Conservation (phyloP, 306 rosid genomes). For the Casuarina glauca region DNA sequence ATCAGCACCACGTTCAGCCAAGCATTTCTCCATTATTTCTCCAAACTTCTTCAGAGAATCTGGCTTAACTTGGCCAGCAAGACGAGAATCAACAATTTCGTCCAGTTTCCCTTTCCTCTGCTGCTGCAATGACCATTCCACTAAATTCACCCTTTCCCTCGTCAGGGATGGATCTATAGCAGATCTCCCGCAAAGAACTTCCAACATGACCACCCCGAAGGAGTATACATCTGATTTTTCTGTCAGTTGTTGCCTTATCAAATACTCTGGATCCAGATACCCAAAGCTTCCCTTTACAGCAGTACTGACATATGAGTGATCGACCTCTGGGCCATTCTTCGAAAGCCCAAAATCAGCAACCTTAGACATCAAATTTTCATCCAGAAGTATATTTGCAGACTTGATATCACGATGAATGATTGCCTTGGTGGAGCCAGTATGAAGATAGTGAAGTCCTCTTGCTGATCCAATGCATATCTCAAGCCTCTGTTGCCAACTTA, state of each 20-base stretch:
- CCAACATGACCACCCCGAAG: conserved; percentile 74
- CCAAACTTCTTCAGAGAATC: conserved; percentile 45
- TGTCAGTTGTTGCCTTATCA: conserved; percentile 57
- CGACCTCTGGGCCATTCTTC: conserved; percentile 61
- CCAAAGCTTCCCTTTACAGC: conserved; percentile 78
- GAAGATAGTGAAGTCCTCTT: conserved; percentile 76
- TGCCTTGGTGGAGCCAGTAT: conserved; percentile 61
- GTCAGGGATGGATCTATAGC: conserved; percentile 66
- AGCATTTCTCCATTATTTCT: conserved; percentile 54
- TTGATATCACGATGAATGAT: conserved; percentile 79
- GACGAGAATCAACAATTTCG: conserved; percentile 44
- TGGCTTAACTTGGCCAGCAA: conserved; percentile 37
- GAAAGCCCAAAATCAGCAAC: conserved; percentile 80
- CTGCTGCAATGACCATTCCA: conserved; percentile 54
- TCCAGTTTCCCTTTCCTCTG: conserved; percentile 34
- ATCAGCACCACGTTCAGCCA: conserved; percentile 47
- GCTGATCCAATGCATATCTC: conserved; percentile 80
- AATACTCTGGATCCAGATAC: conserved; percentile 77
- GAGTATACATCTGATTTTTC: conserved; percentile 78
- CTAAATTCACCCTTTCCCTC: conserved; percentile 49
- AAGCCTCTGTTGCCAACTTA: conserved; percentile 66
- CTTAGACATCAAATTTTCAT: conserved; percentile 58
- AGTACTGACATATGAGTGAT: conserved; percentile 64
- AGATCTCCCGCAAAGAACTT: conserved; percentile 72
- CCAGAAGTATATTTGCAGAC: conserved; percentile 72